phyloP scores from a whole-genome alignment of 2,329 filamentous ascomycete species.

The Sclerotinia minor region DNA sequence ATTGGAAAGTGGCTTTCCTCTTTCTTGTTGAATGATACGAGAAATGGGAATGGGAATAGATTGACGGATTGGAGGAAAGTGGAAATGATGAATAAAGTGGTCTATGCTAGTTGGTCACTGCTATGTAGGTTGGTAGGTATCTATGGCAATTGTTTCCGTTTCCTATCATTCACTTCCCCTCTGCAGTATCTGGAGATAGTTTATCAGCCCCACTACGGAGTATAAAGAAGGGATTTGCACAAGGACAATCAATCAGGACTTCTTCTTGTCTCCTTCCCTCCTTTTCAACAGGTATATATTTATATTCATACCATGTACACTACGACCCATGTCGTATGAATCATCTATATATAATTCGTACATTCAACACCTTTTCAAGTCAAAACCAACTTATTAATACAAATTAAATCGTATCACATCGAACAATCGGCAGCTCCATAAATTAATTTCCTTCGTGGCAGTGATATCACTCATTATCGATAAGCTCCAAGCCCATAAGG shows the following conservation, averaged over 20 bases:
- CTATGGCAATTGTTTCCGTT: background rate
- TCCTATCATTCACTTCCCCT: slow-evolving; percentile 6
- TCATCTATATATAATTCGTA: no score
- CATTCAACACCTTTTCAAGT: background rate
- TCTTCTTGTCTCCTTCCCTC: no score
- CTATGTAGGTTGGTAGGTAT: no score
- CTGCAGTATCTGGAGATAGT: background rate
- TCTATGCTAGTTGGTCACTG: slow-evolving; percentile 2
- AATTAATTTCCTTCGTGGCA: background rate
- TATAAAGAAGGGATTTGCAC: slow-evolving; percentile 11
- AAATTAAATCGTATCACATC: background rate
- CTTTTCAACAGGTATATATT: no score
- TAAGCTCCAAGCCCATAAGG: background rate
- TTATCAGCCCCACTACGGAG: slow-evolving; percentile 8
- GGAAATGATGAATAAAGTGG: slow-evolving; percentile 4
- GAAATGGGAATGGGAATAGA: background rate
- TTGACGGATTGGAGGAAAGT: slow-evolving; percentile 8
- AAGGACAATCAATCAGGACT: no score
- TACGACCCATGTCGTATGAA: no score
- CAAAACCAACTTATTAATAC: background rate
- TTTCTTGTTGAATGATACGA: slow-evolving; percentile 8
- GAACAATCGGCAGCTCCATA: slow-evolving; percentile 1
- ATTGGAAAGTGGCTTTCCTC: background rate
- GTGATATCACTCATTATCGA: slow-evolving; percentile 19
- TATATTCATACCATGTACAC: no score